Conservation (phyloP, 2,329 filamentous ascomycete genomes). For the Colletotrichum chrysophilum region DNA sequence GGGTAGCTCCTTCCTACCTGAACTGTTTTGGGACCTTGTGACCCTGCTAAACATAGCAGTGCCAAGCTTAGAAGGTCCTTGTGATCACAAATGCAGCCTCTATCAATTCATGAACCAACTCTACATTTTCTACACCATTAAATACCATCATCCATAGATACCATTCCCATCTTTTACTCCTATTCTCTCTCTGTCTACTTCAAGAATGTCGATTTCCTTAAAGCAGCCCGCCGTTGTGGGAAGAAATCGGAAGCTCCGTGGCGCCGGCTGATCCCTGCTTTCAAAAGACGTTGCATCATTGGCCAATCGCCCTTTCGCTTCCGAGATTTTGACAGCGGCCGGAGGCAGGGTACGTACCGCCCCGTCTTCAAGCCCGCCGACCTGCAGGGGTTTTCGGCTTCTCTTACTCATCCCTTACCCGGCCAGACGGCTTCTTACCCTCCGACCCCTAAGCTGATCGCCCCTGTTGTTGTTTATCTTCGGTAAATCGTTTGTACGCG, state of each 20-base stretch:
- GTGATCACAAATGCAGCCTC: not conserved
- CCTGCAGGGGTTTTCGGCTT: slow-evolving; percentile 18
- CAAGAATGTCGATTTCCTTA: not conserved
- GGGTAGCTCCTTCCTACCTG: not conserved
- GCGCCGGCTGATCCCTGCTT: not conserved
- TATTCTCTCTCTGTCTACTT: not conserved
- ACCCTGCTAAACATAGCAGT: not conserved
- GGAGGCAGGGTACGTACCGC: not conserved
- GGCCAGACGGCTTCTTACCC: not conserved
- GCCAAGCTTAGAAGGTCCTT: not conserved
- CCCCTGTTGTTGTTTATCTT: not conserved
- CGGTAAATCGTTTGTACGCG: not conserved
- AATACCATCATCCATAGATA: accelerated
- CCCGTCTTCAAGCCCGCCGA: not conserved
- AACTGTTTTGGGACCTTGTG: not conserved
- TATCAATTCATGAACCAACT: not conserved
- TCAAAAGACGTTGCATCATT: not conserved
- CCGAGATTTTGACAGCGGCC: not conserved
- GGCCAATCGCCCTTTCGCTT: not conserved
- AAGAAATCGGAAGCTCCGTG: slow-evolving; percentile 18
- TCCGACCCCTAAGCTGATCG: not conserved
- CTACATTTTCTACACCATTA: not conserved
- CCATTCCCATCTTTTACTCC: not conserved
- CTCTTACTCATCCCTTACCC: not conserved
- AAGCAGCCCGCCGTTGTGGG: slow-evolving; percentile 8